Conservation (phyloP, 345 rosid species). For the Eutrema heterophyllum region DNA sequence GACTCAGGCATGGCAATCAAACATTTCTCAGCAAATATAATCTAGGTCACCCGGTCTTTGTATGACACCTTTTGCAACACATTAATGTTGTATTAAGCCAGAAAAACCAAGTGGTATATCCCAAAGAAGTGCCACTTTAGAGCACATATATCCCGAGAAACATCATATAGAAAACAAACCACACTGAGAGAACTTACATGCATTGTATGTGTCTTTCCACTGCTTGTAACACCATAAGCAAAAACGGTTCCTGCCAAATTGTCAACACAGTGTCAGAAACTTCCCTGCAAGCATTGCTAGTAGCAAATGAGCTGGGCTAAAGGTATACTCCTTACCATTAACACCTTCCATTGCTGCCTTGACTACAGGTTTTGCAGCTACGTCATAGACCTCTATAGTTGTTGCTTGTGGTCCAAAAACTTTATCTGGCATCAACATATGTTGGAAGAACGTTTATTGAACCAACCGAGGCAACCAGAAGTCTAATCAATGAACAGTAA, state of each 20-base stretch:
- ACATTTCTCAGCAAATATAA: conserved; percentile 3
- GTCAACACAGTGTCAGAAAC: conserved; percentile 1
- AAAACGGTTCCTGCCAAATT: conserved; percentile 80
- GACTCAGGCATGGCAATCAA: neutral
- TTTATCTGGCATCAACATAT: conserved; percentile 50
- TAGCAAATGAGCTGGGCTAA: neutral
- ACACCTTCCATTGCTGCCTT: conserved; percentile 99
- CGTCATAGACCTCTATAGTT: conserved; percentile 81
- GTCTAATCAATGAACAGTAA: conserved; percentile 1
- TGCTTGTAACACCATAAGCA: conserved; percentile 99
- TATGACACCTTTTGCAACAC: neutral
- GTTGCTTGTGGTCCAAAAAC: conserved; percentile 81
- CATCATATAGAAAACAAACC: neutral
- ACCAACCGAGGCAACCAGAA: neutral
- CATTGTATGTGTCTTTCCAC: conserved; percentile 99
- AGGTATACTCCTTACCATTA: conserved; percentile 53
- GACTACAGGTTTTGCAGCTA: conserved; percentile 94
- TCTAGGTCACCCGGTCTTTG: neutral
- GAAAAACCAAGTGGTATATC: neutral
- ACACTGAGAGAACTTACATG: conserved; percentile 52
- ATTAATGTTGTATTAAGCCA: neutral
- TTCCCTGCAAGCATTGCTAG: neutral
- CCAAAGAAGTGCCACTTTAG: neutral
- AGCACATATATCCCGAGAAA: neutral
- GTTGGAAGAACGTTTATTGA: neutral